Evolutionary conservation across 768 basidiomycete species (phyloP), one percentile per base, ranked within the genome.

Genomic region (Naganishia kalamii): DNA sequence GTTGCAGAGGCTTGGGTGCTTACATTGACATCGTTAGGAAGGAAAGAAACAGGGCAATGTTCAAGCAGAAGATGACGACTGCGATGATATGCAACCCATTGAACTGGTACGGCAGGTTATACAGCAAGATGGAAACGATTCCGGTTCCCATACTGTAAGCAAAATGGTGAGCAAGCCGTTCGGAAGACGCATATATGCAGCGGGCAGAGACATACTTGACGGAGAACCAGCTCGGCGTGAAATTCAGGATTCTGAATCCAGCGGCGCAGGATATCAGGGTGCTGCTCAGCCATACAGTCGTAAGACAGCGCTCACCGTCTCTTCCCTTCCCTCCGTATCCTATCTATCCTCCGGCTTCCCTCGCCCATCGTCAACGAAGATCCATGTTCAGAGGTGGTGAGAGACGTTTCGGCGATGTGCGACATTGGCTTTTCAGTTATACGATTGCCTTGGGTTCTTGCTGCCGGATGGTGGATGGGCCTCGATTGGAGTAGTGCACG

Each of bases 101-200:
- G 44, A 73, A 76, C 49, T 75, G 71, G 57, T 77, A 79, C 11
- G 78, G 78, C 29, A 77, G 62, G 47, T 71, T 73, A 51, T 77
- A 68, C 0, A 78, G 66, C 7, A 79, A 54, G 57, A 78, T 77
- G 3, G 74, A 73, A 17, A 70, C 65, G 63, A 79, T 77, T 1
- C 78, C 78, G 0, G 77, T 77, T 0, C 74, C 74, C 75, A 75
- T 75, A 47, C 68, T 73, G 43, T 15, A 19, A 25, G 29, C 10
- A 5, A 61, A 8, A 23, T 23, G 21, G 4, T n/a, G 8, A 59
- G 10, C 37, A n/a, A 59, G 25, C 17, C 15, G 57, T 41, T 12
- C 13, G 25, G 5, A 41, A 5, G 32, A 21, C 37, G 6, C 32
- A 15, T 37, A 32, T 27, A 29, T 1, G 27, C n/a, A 47, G 8